Percentiles rank a stretch among this genome's conserved stretches.
Evolutionary conservation across 2,329 filamentous ascomycete species (phyloP).

Genomic region (Alternaria postmessia): DNA sequence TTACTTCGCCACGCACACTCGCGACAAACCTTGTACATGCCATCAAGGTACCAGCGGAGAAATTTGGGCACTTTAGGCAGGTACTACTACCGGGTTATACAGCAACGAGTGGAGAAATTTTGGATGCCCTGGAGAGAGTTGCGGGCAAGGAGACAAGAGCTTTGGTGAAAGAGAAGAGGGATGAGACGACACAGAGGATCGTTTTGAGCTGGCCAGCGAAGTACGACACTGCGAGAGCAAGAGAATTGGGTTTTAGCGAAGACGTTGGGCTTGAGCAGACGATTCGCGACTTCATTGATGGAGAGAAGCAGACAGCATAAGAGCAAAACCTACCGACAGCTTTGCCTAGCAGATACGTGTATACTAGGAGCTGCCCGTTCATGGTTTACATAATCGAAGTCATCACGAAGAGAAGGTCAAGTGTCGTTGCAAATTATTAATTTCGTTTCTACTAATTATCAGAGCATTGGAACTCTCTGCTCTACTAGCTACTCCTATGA

Average conservation of each 20-base stretch:
- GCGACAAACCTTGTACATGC: slow-evolving; percentile 64
- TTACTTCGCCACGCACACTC: slow-evolving; percentile 64
- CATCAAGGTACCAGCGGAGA: slow-evolving; percentile 59
- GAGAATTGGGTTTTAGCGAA: slow-evolving; percentile 59
- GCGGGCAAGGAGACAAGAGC: slow-evolving; percentile 62
- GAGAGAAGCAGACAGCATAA: slow-evolving; percentile 30
- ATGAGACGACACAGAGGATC: slow-evolving; percentile 61
- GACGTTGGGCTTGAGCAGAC: slow-evolving; percentile 60
- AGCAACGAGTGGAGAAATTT: slow-evolving; percentile 64
- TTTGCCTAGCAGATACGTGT: background rate
- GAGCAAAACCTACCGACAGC: background rate
- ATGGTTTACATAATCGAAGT: background rate
- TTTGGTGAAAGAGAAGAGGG: slow-evolving; percentile 62
- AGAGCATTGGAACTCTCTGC: background rate
- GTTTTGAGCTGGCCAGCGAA: slow-evolving; percentile 64
- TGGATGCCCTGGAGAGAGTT: slow-evolving; percentile 64
- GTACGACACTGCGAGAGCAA: slow-evolving; percentile 65
- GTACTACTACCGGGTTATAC: slow-evolving; percentile 64
- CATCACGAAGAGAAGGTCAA: background rate
- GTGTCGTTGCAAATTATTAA: background rate
- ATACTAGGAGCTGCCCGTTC: background rate
- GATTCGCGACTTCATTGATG: slow-evolving; percentile 55
- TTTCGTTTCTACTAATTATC: background rate
- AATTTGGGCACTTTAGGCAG: slow-evolving; percentile 61
- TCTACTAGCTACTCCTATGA: background rate